These are phyloP conservation scores for Salvia miltiorrhiza DNA, from an alignment of 257 asterid genomes.

Conservation along the genomic window DNA sequence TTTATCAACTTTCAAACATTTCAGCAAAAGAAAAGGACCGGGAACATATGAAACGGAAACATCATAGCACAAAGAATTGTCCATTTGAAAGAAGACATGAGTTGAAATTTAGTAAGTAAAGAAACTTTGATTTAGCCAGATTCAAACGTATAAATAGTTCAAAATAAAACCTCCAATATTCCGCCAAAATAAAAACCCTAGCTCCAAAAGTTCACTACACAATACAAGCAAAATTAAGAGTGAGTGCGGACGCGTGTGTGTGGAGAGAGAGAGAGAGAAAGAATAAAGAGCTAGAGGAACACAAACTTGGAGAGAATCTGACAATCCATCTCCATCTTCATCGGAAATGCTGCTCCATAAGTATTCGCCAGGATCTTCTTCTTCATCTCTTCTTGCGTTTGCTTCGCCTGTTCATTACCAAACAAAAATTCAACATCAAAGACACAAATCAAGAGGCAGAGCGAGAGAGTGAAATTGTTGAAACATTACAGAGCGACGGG, in stretches of 20 bases:
- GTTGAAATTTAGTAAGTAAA: neutral
- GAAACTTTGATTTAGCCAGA: neutral
- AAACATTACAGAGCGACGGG: conserved; percentile 48
- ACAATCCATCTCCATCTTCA: conserved; percentile 75
- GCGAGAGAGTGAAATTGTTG: neutral
- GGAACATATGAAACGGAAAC: neutral
- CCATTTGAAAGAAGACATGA: neutral
- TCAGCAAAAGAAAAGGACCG: neutral
- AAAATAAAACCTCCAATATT: neutral
- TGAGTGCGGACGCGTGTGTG: neutral
- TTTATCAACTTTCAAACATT: neutral
- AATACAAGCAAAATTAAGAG: conserved; percentile 11
- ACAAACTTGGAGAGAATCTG: conserved; percentile 64
- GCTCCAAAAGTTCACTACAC: neutral
- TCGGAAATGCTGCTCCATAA: conserved; percentile 68
- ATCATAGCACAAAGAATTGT: neutral
- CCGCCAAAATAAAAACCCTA: conserved; percentile 27
- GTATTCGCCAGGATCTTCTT: conserved; percentile 42
- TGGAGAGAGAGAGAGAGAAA: neutral
- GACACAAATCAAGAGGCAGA: neutral
- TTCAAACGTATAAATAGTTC: neutral
- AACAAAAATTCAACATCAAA: neutral
- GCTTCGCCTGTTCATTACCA: conserved; percentile 44
- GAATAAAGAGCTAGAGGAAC: neutral
- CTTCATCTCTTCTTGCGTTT: conserved; percentile 44